A percentile compares a stretch with the other conserved stretches of the same genome.
Evolutionary conservation across 768 basidiomycete species (phyloP).

Genomic region (Leccinum sublutescens): DNA sequence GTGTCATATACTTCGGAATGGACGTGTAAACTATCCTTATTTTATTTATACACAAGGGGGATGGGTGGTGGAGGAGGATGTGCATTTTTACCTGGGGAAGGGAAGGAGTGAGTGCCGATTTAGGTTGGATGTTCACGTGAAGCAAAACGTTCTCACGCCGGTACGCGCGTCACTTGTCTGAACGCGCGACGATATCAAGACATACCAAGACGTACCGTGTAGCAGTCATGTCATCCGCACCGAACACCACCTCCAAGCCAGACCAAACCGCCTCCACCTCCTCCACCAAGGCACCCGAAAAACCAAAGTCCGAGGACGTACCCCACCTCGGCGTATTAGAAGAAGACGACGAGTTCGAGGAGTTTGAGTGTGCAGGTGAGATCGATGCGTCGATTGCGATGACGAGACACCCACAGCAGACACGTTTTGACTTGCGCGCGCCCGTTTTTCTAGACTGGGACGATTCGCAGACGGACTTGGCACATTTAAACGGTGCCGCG

Average conservation of each 20-base stretch:
- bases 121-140: not conserved
- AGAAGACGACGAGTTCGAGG: slow-evolving; percentile 97
- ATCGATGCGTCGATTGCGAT: not conserved
- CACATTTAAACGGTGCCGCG: slow-evolving; percentile 69
- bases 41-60: slow-evolving; percentile 29
- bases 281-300: slow-evolving; percentile 29
- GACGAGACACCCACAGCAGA: not conserved
- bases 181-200: not conserved
- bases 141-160: slow-evolving; percentile 23
- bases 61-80: not conserved
- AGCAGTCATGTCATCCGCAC: slow-evolving; percentile 40
- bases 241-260: slow-evolving; percentile 51
- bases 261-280: slow-evolving; percentile 17
- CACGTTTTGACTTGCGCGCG: not conserved
- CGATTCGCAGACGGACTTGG: slow-evolving; percentile 78
- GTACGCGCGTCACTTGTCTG: slow-evolving; percentile 9
- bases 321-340: slow-evolving; percentile 86
- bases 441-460: slow-evolving; percentile 66
- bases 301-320: slow-evolving; percentile 45
- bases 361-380: slow-evolving; percentile 82
- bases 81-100: not conserved
- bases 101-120: not conserved
- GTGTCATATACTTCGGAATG: slow-evolving; percentile 4
- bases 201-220: not conserved
- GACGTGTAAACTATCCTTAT: slow-evolving; percentile 31